Conservation (phyloP, 1,284 basidiomycete genomes). For the Veloporphyrellus conicus region DNA sequence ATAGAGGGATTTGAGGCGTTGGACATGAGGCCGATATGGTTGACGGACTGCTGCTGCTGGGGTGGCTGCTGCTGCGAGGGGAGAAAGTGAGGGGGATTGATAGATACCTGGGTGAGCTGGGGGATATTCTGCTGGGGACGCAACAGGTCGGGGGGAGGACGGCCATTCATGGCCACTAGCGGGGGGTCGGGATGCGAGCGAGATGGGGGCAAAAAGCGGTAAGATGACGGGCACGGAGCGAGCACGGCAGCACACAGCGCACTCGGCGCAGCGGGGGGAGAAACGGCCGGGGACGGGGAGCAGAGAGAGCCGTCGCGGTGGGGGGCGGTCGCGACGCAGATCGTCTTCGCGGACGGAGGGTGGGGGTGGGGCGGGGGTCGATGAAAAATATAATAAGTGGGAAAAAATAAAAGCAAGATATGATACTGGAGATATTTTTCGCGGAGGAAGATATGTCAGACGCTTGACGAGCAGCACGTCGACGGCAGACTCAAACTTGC, state of each 20-base stretch:
- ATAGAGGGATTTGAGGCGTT: constrained; percentile 26
- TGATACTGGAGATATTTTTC: constrained; percentile 30
- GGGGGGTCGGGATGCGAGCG: constrained; percentile 9
- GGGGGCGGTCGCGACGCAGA: constrained; percentile 20
- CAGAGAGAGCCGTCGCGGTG: constrained; percentile 8
- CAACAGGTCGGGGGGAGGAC: constrained; percentile 41
- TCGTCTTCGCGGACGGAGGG: constrained; percentile 12
- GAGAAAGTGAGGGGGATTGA: constrained; percentile 38
- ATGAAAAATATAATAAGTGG: constrained; percentile 19
- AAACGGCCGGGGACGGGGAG: neutral
- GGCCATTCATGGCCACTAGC: constrained; percentile 35
- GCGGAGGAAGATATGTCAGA: constrained; percentile 29
- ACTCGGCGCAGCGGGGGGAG: neutral
- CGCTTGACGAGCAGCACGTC: constrained; percentile 29
- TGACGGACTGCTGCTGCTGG: constrained; percentile 29
- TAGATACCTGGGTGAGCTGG: constrained; percentile 40
- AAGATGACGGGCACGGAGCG: constrained; percentile 1
- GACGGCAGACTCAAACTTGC: constrained; percentile 31
- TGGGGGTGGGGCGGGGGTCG: constrained; percentile 12
- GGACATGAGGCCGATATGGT: constrained; percentile 33
- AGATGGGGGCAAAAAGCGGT: constrained; percentile 11
- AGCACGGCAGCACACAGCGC: constrained; percentile 1
- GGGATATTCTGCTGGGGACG: constrained; percentile 40
- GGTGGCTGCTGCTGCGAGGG: constrained; percentile 35
- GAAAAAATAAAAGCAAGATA: constrained; percentile 29